These are phyloP conservation scores for Wallacemonas sp. DNA, from an alignment of 208 protist species.

Conservation along the genomic window DNA sequence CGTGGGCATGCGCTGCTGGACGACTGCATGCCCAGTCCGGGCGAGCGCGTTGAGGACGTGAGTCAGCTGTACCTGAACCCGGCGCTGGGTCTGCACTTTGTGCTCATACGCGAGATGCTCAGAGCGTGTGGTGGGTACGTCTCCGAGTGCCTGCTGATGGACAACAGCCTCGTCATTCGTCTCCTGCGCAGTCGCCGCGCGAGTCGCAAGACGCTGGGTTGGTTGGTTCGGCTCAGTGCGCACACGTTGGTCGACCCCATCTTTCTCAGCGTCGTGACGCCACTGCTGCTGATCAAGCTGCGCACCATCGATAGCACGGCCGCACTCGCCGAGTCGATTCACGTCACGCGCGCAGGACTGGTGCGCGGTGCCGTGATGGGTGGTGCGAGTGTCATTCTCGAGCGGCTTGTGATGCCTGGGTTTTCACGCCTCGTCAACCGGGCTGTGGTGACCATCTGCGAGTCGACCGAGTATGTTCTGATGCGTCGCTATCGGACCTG, in stretches of 20 bases:
- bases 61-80: constrained; percentile 4
- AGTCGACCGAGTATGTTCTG: constrained; percentile 73
- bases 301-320: constrained; percentile 4
- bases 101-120: constrained; percentile 47
- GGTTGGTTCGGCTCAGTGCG: constrained; percentile 51
- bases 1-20: constrained; percentile 17
- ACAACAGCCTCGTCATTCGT: constrained; percentile 71
- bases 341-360: constrained; percentile 41
- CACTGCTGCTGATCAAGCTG: constrained; percentile 43
- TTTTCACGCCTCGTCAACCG: constrained; percentile 61
- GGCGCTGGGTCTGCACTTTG: constrained; percentile 18
- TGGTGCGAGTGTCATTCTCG: constrained; percentile 34
- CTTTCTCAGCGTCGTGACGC: constrained; percentile 58
- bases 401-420: constrained; percentile 55
- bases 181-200: constrained; percentile 60
- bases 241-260: constrained; percentile 73
- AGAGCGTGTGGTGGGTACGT: constrained; percentile 44
- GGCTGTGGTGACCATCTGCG: constrained; percentile 58
- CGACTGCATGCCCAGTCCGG: constrained; percentile 7
- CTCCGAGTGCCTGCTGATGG: constrained; percentile 54
- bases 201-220: constrained; percentile 53
- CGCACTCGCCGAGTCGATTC: constrained; percentile 14
- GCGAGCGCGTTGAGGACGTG: constrained; percentile 5
- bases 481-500: constrained; percentile 62
- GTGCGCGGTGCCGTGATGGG: constrained; percentile 32